These are phyloP conservation scores for Hypoxylon sp. DNA, from an alignment of 2,329 filamentous ascomycete genomes.

Conservation along the genomic window DNA sequence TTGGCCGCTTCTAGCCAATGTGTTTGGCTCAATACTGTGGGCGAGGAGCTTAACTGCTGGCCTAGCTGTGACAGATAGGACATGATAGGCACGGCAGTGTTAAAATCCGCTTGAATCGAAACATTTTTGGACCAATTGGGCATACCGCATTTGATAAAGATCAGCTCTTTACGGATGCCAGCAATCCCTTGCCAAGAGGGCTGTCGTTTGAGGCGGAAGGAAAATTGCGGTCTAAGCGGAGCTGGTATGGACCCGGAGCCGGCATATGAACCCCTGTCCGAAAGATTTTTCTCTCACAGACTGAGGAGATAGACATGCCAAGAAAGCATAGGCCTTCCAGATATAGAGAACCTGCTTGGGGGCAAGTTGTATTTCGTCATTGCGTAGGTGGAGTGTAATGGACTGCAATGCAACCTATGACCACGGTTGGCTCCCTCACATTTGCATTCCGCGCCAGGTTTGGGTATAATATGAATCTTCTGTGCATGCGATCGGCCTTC, in stretches of 20 bases:
- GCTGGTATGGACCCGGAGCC: slow-evolving; percentile 21
- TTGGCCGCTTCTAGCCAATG: slow-evolving; percentile 12
- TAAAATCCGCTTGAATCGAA: slow-evolving; percentile 38
- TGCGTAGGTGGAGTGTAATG: slow-evolving; percentile 19
- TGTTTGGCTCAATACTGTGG: slow-evolving; percentile 8
- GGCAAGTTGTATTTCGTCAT: slow-evolving; percentile 26
- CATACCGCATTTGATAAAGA: slow-evolving; percentile 35
- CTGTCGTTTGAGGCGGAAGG: slow-evolving; percentile 39
- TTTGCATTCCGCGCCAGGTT: slow-evolving; percentile 30
- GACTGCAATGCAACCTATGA: slow-evolving; percentile 35
- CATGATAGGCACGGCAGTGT: slow-evolving; percentile 42
- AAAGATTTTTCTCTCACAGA: slow-evolving; percentile 13
- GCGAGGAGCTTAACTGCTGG: slow-evolving; percentile 20
- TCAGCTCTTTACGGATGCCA: slow-evolving; percentile 26
- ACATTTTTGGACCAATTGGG: slow-evolving; percentile 40
- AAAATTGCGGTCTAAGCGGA: slow-evolving; percentile 42
- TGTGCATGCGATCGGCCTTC: slow-evolving; percentile 41
- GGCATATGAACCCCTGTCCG: slow-evolving; percentile 31
- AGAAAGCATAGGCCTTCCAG: slow-evolving; percentile 15
- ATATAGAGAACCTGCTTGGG: slow-evolving; percentile 20
- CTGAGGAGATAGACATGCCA: slow-evolving; percentile 5
- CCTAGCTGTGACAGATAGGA: slow-evolving; percentile 36
- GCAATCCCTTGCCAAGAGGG: slow-evolving; percentile 35
- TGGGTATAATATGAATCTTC: slow-evolving; percentile 45
- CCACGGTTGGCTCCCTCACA: slow-evolving; percentile 46